Conservation (phyloP, 2,329 filamentous ascomycete species). For the Aspergillus ruber region DNA sequence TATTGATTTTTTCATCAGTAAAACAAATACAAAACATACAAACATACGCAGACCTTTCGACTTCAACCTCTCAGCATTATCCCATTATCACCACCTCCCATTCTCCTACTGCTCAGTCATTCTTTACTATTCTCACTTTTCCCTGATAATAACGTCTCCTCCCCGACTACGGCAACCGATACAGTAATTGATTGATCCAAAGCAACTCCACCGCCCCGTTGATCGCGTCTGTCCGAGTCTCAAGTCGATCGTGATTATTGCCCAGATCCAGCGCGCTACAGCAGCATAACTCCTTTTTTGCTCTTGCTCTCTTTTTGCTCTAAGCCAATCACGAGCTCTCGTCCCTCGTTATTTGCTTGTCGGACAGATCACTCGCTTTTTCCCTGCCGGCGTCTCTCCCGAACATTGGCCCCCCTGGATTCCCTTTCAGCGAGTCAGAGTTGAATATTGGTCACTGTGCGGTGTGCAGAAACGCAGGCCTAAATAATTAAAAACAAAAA, state of each 20-base stretch:
- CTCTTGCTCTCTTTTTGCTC: conserved; percentile 1
- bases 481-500: conserved; percentile 2
- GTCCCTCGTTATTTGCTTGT: conserved; percentile 1
- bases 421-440: conserved; percentile 7
- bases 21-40: background rate
- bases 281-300: background rate
- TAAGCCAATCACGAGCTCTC: conserved; percentile 5
- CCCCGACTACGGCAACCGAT: no score
- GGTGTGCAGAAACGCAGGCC: background rate
- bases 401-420: conserved; percentile 8
- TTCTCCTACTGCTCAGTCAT: conserved; percentile 3
- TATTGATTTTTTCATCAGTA: background rate
- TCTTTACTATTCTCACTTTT: background rate
- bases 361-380: conserved; percentile 2
- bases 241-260: conserved; percentile 1
- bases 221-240: conserved; percentile 7
- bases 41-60: background rate
- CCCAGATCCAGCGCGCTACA: background rate
- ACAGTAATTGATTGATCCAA: background rate
- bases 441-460: background rate
- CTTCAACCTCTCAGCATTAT: background rate
- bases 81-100: conserved; percentile 8
- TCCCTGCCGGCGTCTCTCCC: conserved; percentile 2
- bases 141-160: no score
- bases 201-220: conserved; percentile 9